Percentiles rank a stretch among this genome's conserved stretches.
phyloP scores from a whole-genome alignment of 768 basidiomycete species.

The Russula virescens region DNA sequence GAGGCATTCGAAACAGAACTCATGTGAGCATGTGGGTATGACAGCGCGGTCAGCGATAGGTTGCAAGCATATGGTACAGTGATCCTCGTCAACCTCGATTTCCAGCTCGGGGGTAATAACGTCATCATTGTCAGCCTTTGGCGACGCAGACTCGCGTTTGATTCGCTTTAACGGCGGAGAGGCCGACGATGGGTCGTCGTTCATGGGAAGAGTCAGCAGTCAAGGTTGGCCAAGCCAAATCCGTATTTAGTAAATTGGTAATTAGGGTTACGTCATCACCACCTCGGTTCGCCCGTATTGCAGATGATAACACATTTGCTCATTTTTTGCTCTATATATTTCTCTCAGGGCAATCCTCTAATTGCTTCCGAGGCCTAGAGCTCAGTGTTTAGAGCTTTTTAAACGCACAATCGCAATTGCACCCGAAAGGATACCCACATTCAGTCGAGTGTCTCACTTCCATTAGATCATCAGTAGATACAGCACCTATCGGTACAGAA shows the following conservation, averaged over 20 bases:
- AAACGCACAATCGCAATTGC: not conserved
- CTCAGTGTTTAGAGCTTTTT: too few species aligned
- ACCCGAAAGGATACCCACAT: not conserved
- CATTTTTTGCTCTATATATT: too few species aligned
- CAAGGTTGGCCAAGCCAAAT: too few species aligned
- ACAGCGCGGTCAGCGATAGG: conserved; percentile 69
- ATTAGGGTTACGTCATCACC: not conserved
- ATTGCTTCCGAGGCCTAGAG: too few species aligned
- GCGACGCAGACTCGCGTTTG: not conserved
- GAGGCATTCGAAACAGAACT: conserved; percentile 91
- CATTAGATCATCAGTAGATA: not conserved
- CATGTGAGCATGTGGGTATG: conserved; percentile 81
- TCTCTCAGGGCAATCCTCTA: too few species aligned
- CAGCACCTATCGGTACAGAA: not conserved
- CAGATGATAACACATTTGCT: too few species aligned
- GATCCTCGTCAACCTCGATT: conserved; percentile 43
- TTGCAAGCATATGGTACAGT: conserved; percentile 87
- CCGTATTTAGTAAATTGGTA: too few species aligned
- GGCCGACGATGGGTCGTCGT: not conserved
- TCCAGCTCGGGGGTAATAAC: not conserved
- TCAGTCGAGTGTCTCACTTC: not conserved
- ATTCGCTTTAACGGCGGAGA: not conserved
- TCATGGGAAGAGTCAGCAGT: not conserved
- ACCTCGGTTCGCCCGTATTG: not conserved
- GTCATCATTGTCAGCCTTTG: not conserved